Evolutionary conservation across 805 yeast genomes (phyloP).

Genomic region (Candida parachauliodes): DNA sequence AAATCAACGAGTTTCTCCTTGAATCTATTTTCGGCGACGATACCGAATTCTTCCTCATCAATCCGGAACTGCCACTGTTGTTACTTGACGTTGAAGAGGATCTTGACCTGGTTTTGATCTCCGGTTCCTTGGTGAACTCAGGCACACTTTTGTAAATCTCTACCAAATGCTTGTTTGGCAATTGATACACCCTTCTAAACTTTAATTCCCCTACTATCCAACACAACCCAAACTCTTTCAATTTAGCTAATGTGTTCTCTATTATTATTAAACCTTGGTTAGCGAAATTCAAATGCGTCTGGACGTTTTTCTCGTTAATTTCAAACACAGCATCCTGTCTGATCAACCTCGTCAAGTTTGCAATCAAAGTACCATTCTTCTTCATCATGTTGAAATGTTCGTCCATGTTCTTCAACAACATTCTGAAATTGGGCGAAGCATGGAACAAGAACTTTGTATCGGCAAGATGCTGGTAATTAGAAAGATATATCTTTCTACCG

Average conservation of each 20-base stretch:
- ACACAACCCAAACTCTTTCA: slow-evolving; percentile 34
- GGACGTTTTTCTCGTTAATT: slow-evolving; percentile 31
- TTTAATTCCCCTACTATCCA: slow-evolving; percentile 45
- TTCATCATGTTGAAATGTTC: slow-evolving; percentile 41
- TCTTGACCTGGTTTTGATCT: slow-evolving; percentile 15
- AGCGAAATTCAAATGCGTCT: slow-evolving; percentile 40
- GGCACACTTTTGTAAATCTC: slow-evolving; percentile 10
- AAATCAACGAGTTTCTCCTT: slow-evolving; percentile 27
- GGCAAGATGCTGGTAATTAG: slow-evolving; percentile 40
- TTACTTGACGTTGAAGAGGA: slow-evolving; percentile 20
- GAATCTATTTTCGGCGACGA: slow-evolving; percentile 17
- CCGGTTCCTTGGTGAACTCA: slow-evolving; percentile 5
- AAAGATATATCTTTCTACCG: slow-evolving; percentile 45
- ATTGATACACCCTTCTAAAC: slow-evolving; percentile 33
- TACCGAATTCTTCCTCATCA: slow-evolving; percentile 17
- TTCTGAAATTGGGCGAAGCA: slow-evolving; percentile 17
- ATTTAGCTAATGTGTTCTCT: slow-evolving; percentile 24
- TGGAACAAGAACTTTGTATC: slow-evolving; percentile 37
- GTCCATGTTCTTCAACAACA: slow-evolving; percentile 21
- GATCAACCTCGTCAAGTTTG: slow-evolving; percentile 44
- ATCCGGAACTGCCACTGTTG: slow-evolving; percentile 9
- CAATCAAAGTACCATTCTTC: slow-evolving; percentile 47
- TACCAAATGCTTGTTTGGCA: slow-evolving; percentile 23
- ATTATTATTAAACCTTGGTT: slow-evolving; percentile 34
- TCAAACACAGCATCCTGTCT: slow-evolving; percentile 36